Evolutionary conservation across 164 flowering plant species (phyloP), one percentile per base, ranked within the genome.

Genomic region (Protea cynaroides): DNA sequence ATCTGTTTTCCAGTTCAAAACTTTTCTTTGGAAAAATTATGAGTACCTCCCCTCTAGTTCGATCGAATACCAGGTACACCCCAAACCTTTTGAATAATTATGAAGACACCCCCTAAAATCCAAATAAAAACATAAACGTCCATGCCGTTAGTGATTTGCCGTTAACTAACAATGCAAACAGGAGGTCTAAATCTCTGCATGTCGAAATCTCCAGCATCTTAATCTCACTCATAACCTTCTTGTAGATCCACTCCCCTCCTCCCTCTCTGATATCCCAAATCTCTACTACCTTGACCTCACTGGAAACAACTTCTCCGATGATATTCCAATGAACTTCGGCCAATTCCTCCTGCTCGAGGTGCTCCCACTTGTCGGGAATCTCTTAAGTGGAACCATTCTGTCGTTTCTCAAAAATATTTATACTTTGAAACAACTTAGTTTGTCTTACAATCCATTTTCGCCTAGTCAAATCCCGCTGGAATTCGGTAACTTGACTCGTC

Each of bases 271-370:
- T 56, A 72, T 91, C 50, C 72, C 82, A 0, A 74, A 68, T 24
- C 81, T 94, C 13, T 51, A 25, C 23, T 59, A 76, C 67, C 81
- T 94, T 22, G 96, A 88, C 63, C 71, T 94, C 34, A 58, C 85
- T 19, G 88, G 83, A 2, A 94, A 94, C 75, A 91, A 88, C 63
- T 85, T 95, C 69, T 79, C 97, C 75, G 97, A 96, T 59, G 78
- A 76, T 0, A 77, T 94, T 38, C 99, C 99, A 24, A 73, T 40
- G 36, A 70, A 70, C 15, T 89, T 82, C 65, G 93, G 84, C 0
- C 23, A 67, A 40, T 88, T 88, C 61, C 80, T 25, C 60, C 67
- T 67, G 2, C 88, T 95, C 9, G 86, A 85, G 62, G 85, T 71
- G 11, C 70, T 95, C 18, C 74, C 89, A 5, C 76, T 95, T 7